These are phyloP conservation scores for Globisporangium splendens DNA, from an alignment of 352 stramenopile genomes.

Conservation along the genomic window DNA sequence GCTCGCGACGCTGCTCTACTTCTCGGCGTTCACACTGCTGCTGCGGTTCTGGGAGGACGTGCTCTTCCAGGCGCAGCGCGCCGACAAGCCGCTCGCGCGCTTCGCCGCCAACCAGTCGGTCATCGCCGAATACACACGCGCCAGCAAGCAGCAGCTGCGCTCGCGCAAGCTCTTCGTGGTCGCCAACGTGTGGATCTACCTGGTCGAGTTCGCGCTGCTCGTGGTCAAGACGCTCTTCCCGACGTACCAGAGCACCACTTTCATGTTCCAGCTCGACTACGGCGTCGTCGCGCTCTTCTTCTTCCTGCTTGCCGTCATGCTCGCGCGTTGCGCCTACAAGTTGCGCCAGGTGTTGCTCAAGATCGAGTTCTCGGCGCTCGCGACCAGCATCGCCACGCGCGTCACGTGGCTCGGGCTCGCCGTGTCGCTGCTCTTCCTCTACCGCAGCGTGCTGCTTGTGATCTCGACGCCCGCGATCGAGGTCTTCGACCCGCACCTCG, in stretches of 20 bases:
- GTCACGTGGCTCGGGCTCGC: conserved; percentile 58
- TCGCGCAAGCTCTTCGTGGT: conserved; percentile 70
- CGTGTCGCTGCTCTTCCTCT: conserved; percentile 53
- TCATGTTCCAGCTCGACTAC: conserved; percentile 72
- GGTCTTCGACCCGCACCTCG: conserved; percentile 67
- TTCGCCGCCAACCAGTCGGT: conserved; percentile 70
- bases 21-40: conserved; percentile 78
- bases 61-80: conserved; percentile 40
- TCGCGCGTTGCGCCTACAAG: conserved; percentile 50
- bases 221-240: conserved; percentile 73
- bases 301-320: conserved; percentile 63
- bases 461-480: conserved; percentile 67
- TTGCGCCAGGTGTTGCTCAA: conserved; percentile 53
- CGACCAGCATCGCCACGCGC: conserved; percentile 43
- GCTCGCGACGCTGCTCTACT: conserved; percentile 75
- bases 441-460: conserved; percentile 52
- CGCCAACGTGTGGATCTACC: conserved; percentile 81
- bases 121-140: conserved; percentile 68
- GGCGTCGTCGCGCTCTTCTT: conserved; percentile 74
- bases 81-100: conserved; percentile 53
- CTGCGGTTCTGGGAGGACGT: conserved; percentile 83
- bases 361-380: conserved; percentile 74
- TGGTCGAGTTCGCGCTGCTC: conserved; percentile 66
- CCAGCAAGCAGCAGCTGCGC: conserved; percentile 37
- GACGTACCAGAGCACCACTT: conserved; percentile 29